A percentile compares a stretch with the other conserved stretches of the same genome.
Conservation (phyloP, 371 early-diverging fungal species). For the Dichotomocladium elegans region DNA sequence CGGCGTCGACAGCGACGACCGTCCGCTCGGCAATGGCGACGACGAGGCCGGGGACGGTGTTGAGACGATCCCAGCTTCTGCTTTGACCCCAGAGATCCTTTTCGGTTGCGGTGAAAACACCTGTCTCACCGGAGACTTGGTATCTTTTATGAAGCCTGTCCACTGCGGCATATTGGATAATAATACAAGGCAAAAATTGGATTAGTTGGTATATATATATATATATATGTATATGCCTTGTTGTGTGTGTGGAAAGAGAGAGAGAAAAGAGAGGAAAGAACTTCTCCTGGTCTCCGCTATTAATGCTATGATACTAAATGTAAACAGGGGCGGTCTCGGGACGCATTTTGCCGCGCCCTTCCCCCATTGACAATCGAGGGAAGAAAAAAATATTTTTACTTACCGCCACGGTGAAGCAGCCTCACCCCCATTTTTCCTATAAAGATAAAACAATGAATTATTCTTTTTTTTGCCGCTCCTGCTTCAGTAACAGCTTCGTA, state of each 20-base stretch:
- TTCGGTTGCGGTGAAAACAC: background rate
- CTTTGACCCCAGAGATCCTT: background rate
- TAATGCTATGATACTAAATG: too few relatives aligned
- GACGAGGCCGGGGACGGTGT: background rate
- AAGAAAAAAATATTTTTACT: too few relatives aligned
- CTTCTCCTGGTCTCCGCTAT: too few relatives aligned
- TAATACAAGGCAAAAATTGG: background rate
- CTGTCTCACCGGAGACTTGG: background rate
- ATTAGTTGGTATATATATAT: background rate
- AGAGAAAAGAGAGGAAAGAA: background rate
- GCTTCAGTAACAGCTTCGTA: too few relatives aligned
- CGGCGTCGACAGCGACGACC: conserved; percentile 7
- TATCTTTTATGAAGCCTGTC: background rate
- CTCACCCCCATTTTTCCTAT: too few relatives aligned
- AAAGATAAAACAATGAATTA: too few relatives aligned
- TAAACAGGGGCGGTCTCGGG: too few relatives aligned
- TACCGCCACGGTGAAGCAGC: too few relatives aligned
- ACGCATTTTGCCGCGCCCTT: too few relatives aligned
- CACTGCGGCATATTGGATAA: background rate
- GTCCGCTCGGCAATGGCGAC: background rate
- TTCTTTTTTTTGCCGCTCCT: too few relatives aligned
- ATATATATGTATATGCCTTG: background rate
- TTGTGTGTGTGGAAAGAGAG: background rate
- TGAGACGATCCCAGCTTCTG: too few relatives aligned
- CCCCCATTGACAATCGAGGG: too few relatives aligned